Conservation (phyloP, 1,139 yeast genomes). For the Saccharomycopsis phalli region DNA sequence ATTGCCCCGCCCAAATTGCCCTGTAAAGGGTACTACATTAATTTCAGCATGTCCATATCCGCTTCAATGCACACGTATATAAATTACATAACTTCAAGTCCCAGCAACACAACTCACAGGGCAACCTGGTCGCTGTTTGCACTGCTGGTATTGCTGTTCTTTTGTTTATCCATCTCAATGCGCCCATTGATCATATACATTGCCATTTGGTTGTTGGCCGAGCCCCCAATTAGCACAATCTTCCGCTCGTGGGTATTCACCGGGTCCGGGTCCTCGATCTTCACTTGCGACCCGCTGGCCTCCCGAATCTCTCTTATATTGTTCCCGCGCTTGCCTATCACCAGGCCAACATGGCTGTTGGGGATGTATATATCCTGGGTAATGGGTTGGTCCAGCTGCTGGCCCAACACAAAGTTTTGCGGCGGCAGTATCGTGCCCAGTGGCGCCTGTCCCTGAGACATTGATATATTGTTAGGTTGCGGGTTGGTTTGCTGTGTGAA, state of each 20-base stretch:
- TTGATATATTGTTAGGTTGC: constrained; percentile 11
- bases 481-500: constrained; percentile 15
- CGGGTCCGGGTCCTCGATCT: constrained; percentile 56
- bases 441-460: constrained; percentile 16
- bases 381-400: constrained; percentile 34
- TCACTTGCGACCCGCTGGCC: constrained; percentile 67
- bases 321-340: constrained; percentile 82
- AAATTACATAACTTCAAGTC: too few relatives aligned
- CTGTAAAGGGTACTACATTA: too few relatives aligned
- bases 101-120: too few relatives aligned
- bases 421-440: constrained; percentile 15
- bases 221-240: constrained; percentile 62
- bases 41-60: too few relatives aligned
- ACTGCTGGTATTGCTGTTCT: too few relatives aligned
- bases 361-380: constrained; percentile 71
- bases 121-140: too few relatives aligned
- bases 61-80: too few relatives aligned
- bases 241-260: constrained; percentile 50
- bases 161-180: constrained; percentile 49
- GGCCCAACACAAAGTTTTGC: constrained; percentile 19
- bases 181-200: constrained; percentile 69
- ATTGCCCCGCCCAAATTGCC: too few relatives aligned
- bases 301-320: constrained; percentile 74
- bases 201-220: constrained; percentile 68
- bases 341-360: constrained; percentile 70